Evolutionary conservation across 257 asterid genomes (phyloP).

Genomic region (Salvia rosmarinus): DNA sequence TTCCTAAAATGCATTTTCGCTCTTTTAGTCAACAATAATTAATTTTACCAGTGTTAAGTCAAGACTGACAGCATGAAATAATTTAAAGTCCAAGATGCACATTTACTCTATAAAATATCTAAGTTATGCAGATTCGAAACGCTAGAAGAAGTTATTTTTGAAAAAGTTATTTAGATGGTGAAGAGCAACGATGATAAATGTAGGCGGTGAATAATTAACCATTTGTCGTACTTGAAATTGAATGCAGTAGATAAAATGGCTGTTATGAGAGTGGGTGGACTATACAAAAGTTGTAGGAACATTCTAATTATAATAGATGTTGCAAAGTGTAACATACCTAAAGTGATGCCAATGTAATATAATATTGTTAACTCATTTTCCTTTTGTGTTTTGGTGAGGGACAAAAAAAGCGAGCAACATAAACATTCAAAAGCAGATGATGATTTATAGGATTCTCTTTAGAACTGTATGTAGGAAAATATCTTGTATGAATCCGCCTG

Average conservation of each 20-base stretch:
- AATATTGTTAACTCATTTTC: not conserved
- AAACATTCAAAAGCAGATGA: too few relatives aligned
- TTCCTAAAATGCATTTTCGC: too few relatives aligned
- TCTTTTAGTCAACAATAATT: too few relatives aligned
- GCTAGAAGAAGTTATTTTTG: not conserved
- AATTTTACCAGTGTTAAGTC: too few relatives aligned
- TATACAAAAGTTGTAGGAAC: not conserved
- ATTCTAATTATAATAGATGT: not conserved
- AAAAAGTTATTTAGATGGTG: too few relatives aligned
- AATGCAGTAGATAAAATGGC: constrained; percentile 12
- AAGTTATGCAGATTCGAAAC: too few relatives aligned
- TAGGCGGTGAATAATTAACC: not conserved
- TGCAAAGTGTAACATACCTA: not conserved
- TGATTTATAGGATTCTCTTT: not conserved
- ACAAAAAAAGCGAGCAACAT: not conserved
- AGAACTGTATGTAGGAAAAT: not conserved
- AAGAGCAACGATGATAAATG: not conserved
- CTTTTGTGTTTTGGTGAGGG: not conserved
- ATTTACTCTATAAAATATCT: too few relatives aligned
- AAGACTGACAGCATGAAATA: too few relatives aligned
- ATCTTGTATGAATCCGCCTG: not conserved
- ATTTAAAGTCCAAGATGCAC: too few relatives aligned
- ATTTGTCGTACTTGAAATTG: not conserved
- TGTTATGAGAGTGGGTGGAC: not conserved
- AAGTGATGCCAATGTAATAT: not conserved